phyloP scores from a whole-genome alignment of 208 protist genomes.

The Trypanosoma melophagium region DNA sequence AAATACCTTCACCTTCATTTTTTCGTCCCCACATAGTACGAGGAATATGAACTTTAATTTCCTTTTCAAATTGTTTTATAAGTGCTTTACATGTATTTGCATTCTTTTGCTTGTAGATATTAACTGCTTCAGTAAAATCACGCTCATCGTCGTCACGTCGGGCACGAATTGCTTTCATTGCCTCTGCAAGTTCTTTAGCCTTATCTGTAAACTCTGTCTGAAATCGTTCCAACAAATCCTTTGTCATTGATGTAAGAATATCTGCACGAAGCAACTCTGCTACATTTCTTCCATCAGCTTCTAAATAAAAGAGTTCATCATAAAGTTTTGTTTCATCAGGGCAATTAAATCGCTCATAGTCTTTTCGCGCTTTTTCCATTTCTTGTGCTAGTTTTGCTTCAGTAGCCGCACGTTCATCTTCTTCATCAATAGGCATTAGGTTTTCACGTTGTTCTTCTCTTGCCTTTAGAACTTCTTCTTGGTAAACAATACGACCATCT shows the following conservation, averaged over 20 bases:
- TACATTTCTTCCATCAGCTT: constrained; percentile 61
- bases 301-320: constrained; percentile 67
- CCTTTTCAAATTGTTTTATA: constrained; percentile 65
- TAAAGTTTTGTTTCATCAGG: constrained; percentile 75
- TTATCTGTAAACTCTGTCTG: constrained; percentile 83
- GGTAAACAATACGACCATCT: constrained; percentile 52
- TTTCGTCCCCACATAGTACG: constrained; percentile 28
- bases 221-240: constrained; percentile 72
- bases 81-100: constrained; percentile 37
- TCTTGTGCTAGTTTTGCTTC: constrained; percentile 46
- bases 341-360: constrained; percentile 82
- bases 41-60: constrained; percentile 51
- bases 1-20: constrained; percentile 11
- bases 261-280: constrained; percentile 60
- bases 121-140: constrained; percentile 41
- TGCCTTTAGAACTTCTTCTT: constrained; percentile 46
- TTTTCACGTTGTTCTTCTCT: constrained; percentile 83
- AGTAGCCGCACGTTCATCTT: constrained; percentile 52
- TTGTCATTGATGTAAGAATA: constrained; percentile 47
- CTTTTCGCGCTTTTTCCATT: constrained; percentile 33
- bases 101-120: constrained; percentile 42
- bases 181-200: constrained; percentile 69
- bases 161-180: constrained; percentile 70
- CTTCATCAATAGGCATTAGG: constrained; percentile 75
- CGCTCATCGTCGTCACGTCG: constrained; percentile 63